Evolutionary conservation across 2,329 filamentous ascomycete species (phyloP).

Genomic region (Aspergillus novoparasiticus): DNA sequence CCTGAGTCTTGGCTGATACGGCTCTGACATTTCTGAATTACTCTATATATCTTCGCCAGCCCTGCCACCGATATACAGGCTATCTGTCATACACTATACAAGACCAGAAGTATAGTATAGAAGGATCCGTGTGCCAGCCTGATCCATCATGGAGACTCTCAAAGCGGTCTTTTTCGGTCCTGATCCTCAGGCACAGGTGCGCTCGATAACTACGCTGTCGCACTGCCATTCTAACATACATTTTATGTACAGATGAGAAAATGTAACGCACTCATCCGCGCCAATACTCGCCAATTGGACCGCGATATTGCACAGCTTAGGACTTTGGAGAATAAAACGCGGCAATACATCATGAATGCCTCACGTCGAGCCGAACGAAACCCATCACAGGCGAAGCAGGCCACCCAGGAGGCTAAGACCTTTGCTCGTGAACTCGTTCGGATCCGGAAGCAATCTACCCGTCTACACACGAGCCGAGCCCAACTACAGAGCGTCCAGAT

Average conservation of each 20-base stretch:
- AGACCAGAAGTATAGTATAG: neutral
- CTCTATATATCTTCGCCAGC: neutral
- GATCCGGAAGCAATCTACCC: constrained; percentile 71
- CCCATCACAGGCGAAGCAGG: constrained; percentile 76
- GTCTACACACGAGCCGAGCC: constrained; percentile 83
- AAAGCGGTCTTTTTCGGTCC: constrained; percentile 87
- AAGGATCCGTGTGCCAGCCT: constrained; percentile 4
- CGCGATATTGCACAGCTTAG: constrained; percentile 84
- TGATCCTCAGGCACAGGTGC: constrained; percentile 88
- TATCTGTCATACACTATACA: neutral
- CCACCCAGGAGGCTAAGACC: constrained; percentile 77
- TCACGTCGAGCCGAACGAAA: constrained; percentile 80
- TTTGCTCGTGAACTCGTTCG: constrained; percentile 88
- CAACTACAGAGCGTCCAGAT: constrained; percentile 92
- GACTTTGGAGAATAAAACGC: constrained; percentile 79
- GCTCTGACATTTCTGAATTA: neutral
- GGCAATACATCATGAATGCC: constrained; percentile 79
- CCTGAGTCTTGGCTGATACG: neutral
- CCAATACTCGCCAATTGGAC: constrained; percentile 91
- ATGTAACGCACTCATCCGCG: constrained; percentile 87
- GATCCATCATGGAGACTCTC: constrained; percentile 75
- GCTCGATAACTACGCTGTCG: constrained; percentile 21
- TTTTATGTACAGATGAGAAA: constrained; percentile 72
- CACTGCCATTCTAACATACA: constrained; percentile 12
- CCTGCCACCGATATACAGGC: neutral